These are phyloP conservation scores for Hylodesmum podocarpum DNA, from an alignment of 306 rosid genomes.

Conservation along the genomic window DNA sequence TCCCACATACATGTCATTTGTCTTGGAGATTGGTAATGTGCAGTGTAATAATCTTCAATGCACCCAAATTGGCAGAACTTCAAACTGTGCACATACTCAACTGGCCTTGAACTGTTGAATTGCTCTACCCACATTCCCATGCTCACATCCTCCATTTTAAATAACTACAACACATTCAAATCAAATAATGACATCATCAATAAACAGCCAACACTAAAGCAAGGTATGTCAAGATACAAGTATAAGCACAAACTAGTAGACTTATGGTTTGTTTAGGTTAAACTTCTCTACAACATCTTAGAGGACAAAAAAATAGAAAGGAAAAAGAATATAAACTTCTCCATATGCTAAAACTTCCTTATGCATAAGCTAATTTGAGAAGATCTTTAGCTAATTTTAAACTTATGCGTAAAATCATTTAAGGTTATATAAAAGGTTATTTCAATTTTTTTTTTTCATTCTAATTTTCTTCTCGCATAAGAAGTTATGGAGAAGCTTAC, in stretches of 20 bases:
- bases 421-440: too few species aligned
- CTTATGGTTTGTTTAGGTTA: too few species aligned
- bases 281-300: too few species aligned
- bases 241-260: not conserved
- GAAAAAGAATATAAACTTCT: too few species aligned
- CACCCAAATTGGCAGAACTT: conserved; percentile 75
- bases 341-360: too few species aligned
- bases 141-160: conserved; percentile 86
- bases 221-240: not conserved
- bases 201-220: not conserved
- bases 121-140: conserved; percentile 88
- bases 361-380: too few species aligned
- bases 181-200: not conserved
- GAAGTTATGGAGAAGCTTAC: too few species aligned
- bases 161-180: conserved; percentile 44
- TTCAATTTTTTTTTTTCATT: too few species aligned
- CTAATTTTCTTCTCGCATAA: too few species aligned
- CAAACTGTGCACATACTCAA: conserved; percentile 54
- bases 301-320: too few species aligned
- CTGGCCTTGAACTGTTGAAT: conserved; percentile 55
- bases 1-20: conserved; percentile 73
- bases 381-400: too few species aligned
- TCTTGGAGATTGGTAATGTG: conserved; percentile 80
- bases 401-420: too few species aligned
- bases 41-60: conserved; percentile 60